Conservation (phyloP, 257 asterid genomes). For the Salvia hispanica region DNA sequence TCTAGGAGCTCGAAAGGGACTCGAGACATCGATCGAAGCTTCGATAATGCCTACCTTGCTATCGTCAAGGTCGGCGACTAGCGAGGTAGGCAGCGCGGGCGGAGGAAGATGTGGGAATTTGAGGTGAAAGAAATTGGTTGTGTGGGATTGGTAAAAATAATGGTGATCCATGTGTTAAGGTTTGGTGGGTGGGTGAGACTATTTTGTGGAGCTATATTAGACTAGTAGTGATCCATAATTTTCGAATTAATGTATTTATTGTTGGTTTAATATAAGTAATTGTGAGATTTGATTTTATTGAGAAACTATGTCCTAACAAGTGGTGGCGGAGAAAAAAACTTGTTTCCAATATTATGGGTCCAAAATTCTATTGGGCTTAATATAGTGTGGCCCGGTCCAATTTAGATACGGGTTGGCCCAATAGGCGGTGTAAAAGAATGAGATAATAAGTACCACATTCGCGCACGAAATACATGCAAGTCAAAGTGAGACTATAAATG, state of each 20-base stretch:
- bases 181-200: constrained; percentile 27
- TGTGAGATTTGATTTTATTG: too few species aligned
- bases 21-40: constrained; percentile 30
- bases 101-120: neutral
- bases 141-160: neutral
- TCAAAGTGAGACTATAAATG: too few species aligned
- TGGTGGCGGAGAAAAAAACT: too few species aligned
- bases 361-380: too few species aligned
- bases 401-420: too few species aligned
- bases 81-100: neutral
- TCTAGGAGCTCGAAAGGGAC: constrained; percentile 59
- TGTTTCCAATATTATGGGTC: too few species aligned
- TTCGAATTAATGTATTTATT: neutral
- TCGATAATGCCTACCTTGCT: constrained; percentile 13
- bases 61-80: constrained; percentile 33
- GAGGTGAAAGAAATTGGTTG: neutral
- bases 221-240: neutral
- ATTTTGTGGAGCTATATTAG: constrained; percentile 21
- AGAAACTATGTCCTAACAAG: too few species aligned
- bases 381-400: too few species aligned
- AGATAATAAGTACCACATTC: too few species aligned
- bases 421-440: too few species aligned
- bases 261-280: too few species aligned
- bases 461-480: too few species aligned
- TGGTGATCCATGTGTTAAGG: constrained; percentile 4